Conservation (phyloP, 2,329 filamentous ascomycete species). For the Cercospora sesami region DNA sequence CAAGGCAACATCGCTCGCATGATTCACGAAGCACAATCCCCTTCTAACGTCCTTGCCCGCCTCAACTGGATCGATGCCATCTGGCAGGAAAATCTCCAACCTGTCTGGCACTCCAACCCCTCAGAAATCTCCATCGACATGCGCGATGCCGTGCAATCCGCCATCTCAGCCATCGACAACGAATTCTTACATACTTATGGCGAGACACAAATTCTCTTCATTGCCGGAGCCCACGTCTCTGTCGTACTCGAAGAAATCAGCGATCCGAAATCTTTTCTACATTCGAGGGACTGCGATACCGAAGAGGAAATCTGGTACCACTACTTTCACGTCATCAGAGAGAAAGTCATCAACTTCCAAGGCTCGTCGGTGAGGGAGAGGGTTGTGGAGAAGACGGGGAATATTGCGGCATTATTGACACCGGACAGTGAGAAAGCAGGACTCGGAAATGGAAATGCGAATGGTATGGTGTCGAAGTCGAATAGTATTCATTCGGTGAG, state of each 20-base stretch:
- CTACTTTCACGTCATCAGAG: conserved; percentile 11
- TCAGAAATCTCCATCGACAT: conserved; percentile 16
- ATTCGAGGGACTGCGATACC: conserved; percentile 12
- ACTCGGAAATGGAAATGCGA: neutral
- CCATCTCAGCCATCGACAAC: conserved; percentile 3
- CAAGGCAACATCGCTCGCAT: conserved; percentile 9
- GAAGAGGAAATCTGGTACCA: conserved; percentile 16
- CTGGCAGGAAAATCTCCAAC: conserved; percentile 4
- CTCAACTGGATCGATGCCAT: conserved; percentile 3
- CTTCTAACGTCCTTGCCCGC: neutral
- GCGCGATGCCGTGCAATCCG: conserved; percentile 13
- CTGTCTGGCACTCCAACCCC: conserved; percentile 9
- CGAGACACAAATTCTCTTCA: neutral
- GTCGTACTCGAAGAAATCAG: conserved; percentile 12
- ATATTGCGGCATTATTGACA: neutral
- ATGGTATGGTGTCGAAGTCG: neutral
- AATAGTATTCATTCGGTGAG: neutral
- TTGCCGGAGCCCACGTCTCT: conserved; percentile 16
- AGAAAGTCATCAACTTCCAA: conserved; percentile 1
- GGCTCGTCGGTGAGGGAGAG: conserved; percentile 7
- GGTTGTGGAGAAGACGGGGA: conserved; percentile 8
- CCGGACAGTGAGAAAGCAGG: neutral
- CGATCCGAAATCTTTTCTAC: conserved; percentile 6
- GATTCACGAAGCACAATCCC: neutral
- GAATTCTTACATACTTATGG: conserved; percentile 10